Percentiles rank a stretch among this genome's conserved stretches.
Conservation (phyloP, 306 rosid species). For the Castanea sativa region DNA sequence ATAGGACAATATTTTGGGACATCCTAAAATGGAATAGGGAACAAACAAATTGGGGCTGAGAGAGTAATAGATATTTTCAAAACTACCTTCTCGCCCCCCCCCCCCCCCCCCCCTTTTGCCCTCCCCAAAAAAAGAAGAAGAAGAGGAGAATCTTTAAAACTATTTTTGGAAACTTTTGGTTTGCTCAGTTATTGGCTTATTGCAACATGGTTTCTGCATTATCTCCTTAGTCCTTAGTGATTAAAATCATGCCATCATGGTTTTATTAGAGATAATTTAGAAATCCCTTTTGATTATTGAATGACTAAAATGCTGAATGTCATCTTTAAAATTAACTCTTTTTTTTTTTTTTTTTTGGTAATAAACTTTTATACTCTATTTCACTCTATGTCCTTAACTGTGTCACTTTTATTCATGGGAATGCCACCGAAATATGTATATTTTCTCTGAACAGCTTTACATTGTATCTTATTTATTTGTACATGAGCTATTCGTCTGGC, state of each 20-base stretch:
- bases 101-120: not conserved
- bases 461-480: constrained; percentile 20
- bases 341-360: not conserved
- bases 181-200: not conserved
- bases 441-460: constrained; percentile 17
- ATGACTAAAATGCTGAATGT: not conserved
- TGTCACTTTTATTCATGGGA: not conserved
- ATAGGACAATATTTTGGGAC: too few species aligned
- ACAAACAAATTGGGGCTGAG: too few species aligned
- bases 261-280: not conserved
- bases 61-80: too few species aligned
- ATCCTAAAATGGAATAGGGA: too few species aligned
- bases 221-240: not conserved
- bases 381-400: not conserved
- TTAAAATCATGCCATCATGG: not conserved
- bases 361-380: not conserved
- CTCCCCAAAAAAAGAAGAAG: not conserved
- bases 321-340: not conserved
- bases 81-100: not conserved
- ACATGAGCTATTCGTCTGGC: constrained; percentile 8
- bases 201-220: not conserved
- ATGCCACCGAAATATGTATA: not conserved
- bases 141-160: not conserved
- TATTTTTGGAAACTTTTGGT: not conserved
- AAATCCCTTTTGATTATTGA: not conserved